Evolutionary conservation across 2,329 filamentous ascomycete genomes (phyloP).

Genomic region (Aspergillus japonicus): DNA sequence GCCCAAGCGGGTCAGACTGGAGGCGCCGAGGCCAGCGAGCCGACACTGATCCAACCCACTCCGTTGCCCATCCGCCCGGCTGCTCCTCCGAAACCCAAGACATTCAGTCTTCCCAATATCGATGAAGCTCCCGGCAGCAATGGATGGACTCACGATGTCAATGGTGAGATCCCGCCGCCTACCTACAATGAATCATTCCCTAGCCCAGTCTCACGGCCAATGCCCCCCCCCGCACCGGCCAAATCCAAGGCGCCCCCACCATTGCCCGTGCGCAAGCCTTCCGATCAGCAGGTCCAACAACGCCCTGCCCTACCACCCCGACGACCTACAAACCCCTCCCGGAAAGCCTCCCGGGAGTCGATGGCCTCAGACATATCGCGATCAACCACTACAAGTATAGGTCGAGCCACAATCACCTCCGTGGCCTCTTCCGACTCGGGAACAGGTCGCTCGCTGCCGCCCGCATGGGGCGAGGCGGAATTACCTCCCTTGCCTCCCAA

Average conservation of each 20-base stretch:
- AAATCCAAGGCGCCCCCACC: conserved; percentile 43
- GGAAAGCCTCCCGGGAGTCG: conserved; percentile 51
- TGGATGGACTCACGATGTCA: conserved; percentile 30
- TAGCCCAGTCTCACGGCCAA: conserved; percentile 26
- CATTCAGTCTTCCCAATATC: not conserved
- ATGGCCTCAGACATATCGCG: conserved; percentile 53
- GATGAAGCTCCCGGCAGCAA: conserved; percentile 16
- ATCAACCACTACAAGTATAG: conserved; percentile 46
- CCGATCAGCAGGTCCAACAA: conserved; percentile 24
- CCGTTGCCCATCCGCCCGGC: conserved; percentile 28
- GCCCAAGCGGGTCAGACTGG: conserved; percentile 40
- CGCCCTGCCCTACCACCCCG: conserved; percentile 52
- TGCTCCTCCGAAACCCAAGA: conserved; percentile 12
- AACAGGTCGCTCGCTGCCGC: conserved; percentile 47
- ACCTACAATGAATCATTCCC: conserved; percentile 17
- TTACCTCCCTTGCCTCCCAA: conserved; percentile 57
- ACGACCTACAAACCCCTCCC: conserved; percentile 36
- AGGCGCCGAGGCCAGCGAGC: conserved; percentile 28
- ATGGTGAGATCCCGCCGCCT: conserved; percentile 30
- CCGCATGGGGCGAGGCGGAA: conserved; percentile 56
- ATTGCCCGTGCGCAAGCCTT: conserved; percentile 46
- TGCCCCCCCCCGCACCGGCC: conserved; percentile 20
- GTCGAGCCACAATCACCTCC: conserved; percentile 35
- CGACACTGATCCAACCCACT: conserved; percentile 24
- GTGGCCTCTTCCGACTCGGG: conserved; percentile 30